Percentiles rank a stretch among this genome's conserved stretches.
These are phyloP conservation scores for Blastomyces percursus DNA, from an alignment of 2,329 filamentous ascomycete species.

Conservation along the genomic window DNA sequence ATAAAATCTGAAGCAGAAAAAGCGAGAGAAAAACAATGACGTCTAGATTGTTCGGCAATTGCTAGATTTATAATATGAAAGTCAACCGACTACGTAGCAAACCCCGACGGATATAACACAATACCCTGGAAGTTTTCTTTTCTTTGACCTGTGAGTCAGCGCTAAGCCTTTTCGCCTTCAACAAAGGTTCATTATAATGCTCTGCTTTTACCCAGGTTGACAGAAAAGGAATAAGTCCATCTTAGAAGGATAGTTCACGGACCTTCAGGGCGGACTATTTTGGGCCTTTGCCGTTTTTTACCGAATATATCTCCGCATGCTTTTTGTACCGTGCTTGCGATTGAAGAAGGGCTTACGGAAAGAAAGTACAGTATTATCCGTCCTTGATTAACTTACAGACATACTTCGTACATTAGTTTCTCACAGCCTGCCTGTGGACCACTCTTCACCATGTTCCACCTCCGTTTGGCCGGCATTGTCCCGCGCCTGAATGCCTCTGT, in stretches of 20 bases:
- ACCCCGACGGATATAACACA: neutral
- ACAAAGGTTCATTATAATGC: neutral
- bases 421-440: neutral
- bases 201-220: neutral
- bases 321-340: neutral
- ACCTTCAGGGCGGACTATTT: neutral
- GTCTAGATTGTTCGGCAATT: too few relatives aligned
- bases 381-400: neutral
- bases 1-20: too few relatives aligned
- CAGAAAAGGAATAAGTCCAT: neutral
- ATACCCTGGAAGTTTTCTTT: neutral
- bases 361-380: neutral
- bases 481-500: conserved; percentile 12
- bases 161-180: neutral
- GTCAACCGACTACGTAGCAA: neutral
- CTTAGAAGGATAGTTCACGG: neutral
- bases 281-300: neutral
- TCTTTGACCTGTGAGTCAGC: neutral
- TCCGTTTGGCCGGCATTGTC: conserved; percentile 14
- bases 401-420: neutral
- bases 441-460: conserved; percentile 11
- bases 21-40: too few relatives aligned
- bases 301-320: neutral
- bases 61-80: neutral
- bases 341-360: neutral